Conservation (phyloP, 306 rosid genomes). For the Quercus bicolor region DNA sequence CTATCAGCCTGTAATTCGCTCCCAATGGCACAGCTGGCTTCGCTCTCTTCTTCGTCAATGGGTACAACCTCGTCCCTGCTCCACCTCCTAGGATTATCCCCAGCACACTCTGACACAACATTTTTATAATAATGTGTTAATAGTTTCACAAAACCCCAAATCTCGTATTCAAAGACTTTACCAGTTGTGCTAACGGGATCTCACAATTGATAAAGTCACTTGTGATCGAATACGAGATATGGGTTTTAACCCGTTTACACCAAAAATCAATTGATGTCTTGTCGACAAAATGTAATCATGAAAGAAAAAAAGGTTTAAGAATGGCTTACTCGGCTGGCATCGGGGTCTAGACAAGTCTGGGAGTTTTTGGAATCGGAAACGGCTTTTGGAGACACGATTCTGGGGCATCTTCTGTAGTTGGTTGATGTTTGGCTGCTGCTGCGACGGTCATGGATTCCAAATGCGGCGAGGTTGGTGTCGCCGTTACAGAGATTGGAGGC, state of each 20-base stretch:
- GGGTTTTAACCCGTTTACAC: rapidly evolving
- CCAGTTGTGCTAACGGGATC: too few species aligned
- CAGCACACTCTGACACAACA: conserved; percentile 65
- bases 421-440: neutral
- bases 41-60: conserved; percentile 93
- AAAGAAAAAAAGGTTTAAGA: too few species aligned
- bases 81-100: conserved; percentile 97
- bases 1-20: conserved; percentile 92
- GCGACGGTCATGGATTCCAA: neutral
- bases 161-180: too few species aligned
- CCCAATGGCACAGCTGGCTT: conserved; percentile 99
- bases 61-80: conserved; percentile 94
- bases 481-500: neutral
- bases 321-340: conserved; percentile 79
- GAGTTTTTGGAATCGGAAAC: conserved; percentile 93
- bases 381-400: conserved; percentile 70
- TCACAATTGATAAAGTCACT: rapidly evolving
- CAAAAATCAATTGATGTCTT: too few species aligned
- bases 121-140: too few species aligned
- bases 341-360: conserved; percentile 96
- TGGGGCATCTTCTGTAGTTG: conserved; percentile 12
- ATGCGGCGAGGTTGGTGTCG: neutral
- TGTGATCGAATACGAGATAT: too few species aligned
- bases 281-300: too few species aligned
- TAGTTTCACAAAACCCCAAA: neutral